Conservation (phyloP, 768 basidiomycete species). For the Mycena polygramma region DNA sequence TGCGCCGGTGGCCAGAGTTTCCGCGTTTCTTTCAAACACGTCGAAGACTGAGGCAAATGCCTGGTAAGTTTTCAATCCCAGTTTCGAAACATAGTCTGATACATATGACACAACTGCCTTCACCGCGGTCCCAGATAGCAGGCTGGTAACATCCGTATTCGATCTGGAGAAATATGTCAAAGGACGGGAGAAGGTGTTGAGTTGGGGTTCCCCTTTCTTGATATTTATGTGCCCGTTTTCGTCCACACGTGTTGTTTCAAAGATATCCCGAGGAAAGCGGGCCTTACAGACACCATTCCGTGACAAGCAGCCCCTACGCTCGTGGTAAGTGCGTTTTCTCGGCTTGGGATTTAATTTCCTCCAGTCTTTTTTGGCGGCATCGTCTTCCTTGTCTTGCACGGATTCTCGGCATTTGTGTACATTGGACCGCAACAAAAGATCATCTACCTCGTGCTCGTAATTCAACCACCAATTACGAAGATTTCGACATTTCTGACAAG, state of each 20-base stretch:
- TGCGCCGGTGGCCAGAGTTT: not conserved
- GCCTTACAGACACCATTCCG: not conserved
- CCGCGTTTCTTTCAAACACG: constrained; percentile 37
- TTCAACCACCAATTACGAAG: constrained; percentile 31
- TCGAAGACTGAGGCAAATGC: constrained; percentile 12
- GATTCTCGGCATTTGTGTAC: constrained; percentile 37
- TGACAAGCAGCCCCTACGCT: not conserved
- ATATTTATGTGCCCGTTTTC: constrained; percentile 2
- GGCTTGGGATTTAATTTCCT: not conserved
- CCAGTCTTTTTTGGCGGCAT: constrained; percentile 6
- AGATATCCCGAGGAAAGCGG: constrained; percentile 6
- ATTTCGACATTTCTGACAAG: constrained; percentile 25
- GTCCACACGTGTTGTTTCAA: not conserved
- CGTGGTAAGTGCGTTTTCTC: not conserved
- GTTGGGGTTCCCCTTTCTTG: not conserved
- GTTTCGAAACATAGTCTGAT: constrained; percentile 2
- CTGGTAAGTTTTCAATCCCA: constrained; percentile 10
- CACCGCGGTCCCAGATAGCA: constrained; percentile 6
- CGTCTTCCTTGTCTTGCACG: not conserved
- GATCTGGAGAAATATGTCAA: not conserved
- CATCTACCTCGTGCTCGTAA: constrained; percentile 36
- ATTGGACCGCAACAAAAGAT: constrained; percentile 38
- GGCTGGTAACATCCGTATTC: not conserved
- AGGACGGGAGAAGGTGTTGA: not conserved
- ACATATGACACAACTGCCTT: constrained; percentile 11